Percentiles rank a stretch among this genome's conserved stretches.
Conservation (phyloP, 1,139 yeast species). For the Diutina mesorugosa region DNA sequence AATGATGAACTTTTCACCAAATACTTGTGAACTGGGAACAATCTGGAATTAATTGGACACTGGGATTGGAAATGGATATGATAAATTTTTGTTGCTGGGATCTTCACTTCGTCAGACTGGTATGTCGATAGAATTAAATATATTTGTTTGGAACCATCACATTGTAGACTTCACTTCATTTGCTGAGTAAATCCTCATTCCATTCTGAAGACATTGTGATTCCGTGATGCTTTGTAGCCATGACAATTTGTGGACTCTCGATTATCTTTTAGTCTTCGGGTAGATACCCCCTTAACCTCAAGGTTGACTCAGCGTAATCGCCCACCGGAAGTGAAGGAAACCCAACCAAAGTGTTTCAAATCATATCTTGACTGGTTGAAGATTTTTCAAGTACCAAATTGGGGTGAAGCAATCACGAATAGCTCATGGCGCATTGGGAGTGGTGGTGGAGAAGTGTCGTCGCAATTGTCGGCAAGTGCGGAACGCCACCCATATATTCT, state of each 20-base stretch:
- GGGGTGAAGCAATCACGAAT: neutral
- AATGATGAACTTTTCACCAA: conserved; percentile 60
- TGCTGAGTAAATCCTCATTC: too few species aligned
- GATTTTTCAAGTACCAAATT: neutral
- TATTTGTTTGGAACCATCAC: neutral
- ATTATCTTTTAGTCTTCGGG: too few species aligned
- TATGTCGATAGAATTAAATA: neutral
- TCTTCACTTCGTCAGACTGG: neutral
- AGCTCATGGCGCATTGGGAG: neutral
- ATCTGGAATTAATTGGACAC: neutral
- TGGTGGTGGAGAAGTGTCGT: neutral
- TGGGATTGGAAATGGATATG: neutral
- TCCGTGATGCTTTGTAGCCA: too few species aligned
- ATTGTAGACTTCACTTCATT: too few species aligned
- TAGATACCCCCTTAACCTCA: too few species aligned
- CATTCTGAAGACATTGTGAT: too few species aligned
- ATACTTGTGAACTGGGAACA: conserved; percentile 15
- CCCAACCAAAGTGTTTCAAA: too few species aligned
- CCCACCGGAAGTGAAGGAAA: too few species aligned
- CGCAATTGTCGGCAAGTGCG: neutral
- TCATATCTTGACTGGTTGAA: neutral
- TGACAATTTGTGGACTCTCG: too few species aligned
- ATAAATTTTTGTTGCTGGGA: neutral
- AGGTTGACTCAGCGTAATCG: too few species aligned
- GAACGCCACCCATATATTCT: neutral